A percentile compares a stretch with the other conserved stretches of the same genome.
Conservation (phyloP, 371 early-diverging fungal genomes). For the Actinomortierella wolfii region DNA sequence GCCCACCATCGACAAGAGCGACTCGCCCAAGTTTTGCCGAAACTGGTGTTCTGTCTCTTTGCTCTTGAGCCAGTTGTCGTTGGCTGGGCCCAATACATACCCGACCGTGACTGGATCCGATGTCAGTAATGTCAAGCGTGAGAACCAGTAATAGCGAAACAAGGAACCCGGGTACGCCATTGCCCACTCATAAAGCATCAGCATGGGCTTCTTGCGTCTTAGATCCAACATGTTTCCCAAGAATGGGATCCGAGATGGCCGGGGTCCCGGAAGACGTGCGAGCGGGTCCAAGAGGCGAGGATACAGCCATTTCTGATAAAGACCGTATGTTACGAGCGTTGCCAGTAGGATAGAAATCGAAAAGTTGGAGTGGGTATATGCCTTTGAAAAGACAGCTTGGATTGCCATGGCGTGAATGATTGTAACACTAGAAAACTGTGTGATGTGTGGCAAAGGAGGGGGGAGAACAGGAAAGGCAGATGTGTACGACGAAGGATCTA, state of each 20-base stretch:
- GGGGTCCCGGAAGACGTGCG: slow-evolving; percentile 23
- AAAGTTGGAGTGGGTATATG: slow-evolving; percentile 14
- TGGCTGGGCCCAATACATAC: slow-evolving; percentile 37
- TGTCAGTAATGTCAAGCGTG: slow-evolving; percentile 35
- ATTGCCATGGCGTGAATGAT: slow-evolving; percentile 13
- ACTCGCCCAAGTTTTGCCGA: slow-evolving; percentile 34
- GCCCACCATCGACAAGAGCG: slow-evolving; percentile 28
- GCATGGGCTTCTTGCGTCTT: slow-evolving; percentile 33
- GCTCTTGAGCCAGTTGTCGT: slow-evolving; percentile 46
- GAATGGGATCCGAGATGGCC: slow-evolving; percentile 27
- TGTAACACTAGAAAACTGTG: too few species aligned
- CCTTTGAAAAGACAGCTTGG: slow-evolving; percentile 10
- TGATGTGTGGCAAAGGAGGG: too few species aligned
- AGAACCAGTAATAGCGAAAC: slow-evolving; percentile 44
- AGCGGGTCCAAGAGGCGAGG: slow-evolving; percentile 32
- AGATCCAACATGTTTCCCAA: slow-evolving; percentile 36
- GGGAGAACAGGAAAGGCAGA: too few species aligned
- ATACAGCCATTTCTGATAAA: slow-evolving; percentile 37
- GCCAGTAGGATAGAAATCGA: slow-evolving; percentile 17
- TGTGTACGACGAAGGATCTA: too few species aligned
- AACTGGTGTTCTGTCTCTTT: slow-evolving; percentile 32
- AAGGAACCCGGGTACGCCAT: slow-evolving; percentile 39
- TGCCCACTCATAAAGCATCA: slow-evolving; percentile 44
- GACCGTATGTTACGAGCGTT: slow-evolving; percentile 17
- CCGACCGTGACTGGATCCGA: slow-evolving; percentile 42